A percentile compares a stretch with the other conserved stretches of the same genome.
These are phyloP conservation scores for Yamadazyma insecticola DNA, from an alignment of 805 yeast genomes.

Conservation along the genomic window DNA sequence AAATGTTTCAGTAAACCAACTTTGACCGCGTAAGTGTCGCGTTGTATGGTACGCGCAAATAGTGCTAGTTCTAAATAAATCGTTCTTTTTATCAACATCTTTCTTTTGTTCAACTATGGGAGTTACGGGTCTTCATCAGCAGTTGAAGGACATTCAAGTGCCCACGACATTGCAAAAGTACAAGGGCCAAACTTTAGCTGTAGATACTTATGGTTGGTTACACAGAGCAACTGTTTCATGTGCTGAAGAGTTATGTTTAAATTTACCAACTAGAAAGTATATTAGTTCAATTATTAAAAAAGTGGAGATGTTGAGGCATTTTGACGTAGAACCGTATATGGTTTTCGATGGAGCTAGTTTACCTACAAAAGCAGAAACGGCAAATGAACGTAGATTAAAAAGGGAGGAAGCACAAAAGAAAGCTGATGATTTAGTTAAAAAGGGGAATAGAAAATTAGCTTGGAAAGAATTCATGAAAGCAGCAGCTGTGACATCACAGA, in stretches of 20 bases:
- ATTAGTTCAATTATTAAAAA: conserved; percentile 65
- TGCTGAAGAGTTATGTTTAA: conserved; percentile 74
- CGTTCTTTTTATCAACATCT: background rate
- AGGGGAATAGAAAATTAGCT: conserved; percentile 59
- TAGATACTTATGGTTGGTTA: conserved; percentile 97
- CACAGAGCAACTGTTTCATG: conserved; percentile 83
- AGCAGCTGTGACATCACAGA: conserved; percentile 81
- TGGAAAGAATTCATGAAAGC: conserved; percentile 68
- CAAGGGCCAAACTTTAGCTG: conserved; percentile 74
- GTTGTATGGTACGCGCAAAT: no score
- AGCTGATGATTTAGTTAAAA: conserved; percentile 48
- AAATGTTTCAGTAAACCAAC: no score
- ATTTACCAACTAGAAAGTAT: conserved; percentile 66
- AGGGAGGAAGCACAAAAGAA: conserved; percentile 54
- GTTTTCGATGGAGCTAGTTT: conserved; percentile 92
- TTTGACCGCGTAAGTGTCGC: no score
- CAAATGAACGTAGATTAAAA: conserved; percentile 52
- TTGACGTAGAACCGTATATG: conserved; percentile 74
- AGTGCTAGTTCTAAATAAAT: no score
- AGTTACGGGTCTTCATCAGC: conserved; percentile 76
- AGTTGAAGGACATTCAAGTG: conserved; percentile 68
- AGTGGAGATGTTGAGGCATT: conserved; percentile 58
- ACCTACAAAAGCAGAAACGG: conserved; percentile 75
- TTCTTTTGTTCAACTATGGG: conserved; percentile 59
- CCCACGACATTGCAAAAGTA: conserved; percentile 53